Conservation (phyloP, 768 basidiomycete species). For the Hericium coralloides region DNA sequence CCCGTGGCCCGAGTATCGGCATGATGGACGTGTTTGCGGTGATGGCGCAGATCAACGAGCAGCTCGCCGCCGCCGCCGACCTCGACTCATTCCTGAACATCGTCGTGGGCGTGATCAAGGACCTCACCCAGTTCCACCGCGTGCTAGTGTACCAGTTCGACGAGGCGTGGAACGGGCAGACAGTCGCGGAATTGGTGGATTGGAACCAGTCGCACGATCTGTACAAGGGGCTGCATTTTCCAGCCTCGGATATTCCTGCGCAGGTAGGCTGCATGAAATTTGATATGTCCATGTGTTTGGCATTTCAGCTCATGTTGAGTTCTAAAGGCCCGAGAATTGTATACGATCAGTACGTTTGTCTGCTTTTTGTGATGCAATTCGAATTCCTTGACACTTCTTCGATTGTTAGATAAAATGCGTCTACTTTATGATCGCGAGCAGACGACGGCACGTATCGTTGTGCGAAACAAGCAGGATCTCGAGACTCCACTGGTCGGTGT, state of each 20-base stretch:
- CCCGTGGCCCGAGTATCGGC: conserved; percentile 26
- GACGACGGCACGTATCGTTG: conserved; percentile 65
- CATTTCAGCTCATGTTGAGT: not conserved
- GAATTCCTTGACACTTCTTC: conserved; percentile 46
- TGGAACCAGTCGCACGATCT: conserved; percentile 67
- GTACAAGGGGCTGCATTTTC: conserved; percentile 65
- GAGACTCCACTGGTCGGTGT: conserved; percentile 50
- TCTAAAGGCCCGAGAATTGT: conserved; percentile 14
- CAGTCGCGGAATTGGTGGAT: conserved; percentile 74
- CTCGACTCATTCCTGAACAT: conserved; percentile 64
- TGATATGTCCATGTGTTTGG: not conserved
- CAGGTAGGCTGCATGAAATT: conserved; percentile 34
- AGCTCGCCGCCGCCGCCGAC: conserved; percentile 57
- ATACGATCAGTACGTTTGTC: conserved; percentile 8
- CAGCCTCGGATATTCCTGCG: conserved; percentile 58
- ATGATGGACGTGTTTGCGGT: conserved; percentile 80
- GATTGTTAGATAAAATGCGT: conserved; percentile 68
- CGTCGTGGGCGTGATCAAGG: conserved; percentile 64
- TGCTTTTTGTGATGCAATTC: no score
- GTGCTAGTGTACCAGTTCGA: conserved; percentile 81
- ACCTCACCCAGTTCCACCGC: conserved; percentile 75
- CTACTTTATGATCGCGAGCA: conserved; percentile 67
- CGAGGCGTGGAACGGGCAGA: conserved; percentile 69
- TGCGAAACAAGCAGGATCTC: conserved; percentile 52
- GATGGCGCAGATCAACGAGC: conserved; percentile 74